A percentile compares a stretch with the other conserved stretches of the same genome.
These are phyloP conservation scores for Leishmania aethiopica DNA, from an alignment of 208 protist genomes.

Conservation along the genomic window DNA sequence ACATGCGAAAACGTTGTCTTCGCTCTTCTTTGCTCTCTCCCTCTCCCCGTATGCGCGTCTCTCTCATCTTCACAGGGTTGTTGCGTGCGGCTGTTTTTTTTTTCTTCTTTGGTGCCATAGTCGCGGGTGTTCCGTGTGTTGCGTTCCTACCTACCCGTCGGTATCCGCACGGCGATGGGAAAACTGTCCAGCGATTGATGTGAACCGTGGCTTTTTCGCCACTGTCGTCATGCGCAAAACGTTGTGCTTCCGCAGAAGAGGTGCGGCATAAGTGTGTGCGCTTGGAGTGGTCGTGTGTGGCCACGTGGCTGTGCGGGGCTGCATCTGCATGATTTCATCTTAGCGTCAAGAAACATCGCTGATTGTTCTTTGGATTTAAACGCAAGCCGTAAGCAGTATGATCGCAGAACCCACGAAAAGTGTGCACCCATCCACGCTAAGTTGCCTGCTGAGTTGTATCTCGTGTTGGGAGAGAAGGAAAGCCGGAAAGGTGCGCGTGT, in stretches of 20 bases:
- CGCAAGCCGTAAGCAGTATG: constrained; percentile 26
- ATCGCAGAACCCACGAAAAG: neutral
- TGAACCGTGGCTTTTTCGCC: neutral
- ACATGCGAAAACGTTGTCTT: neutral
- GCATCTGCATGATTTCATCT: constrained; percentile 5
- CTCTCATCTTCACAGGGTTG: neutral
- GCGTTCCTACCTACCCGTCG: neutral
- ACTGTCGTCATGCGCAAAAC: neutral
- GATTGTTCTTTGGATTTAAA: constrained; percentile 7
- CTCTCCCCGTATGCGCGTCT: neutral
- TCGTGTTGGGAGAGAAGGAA: neutral
- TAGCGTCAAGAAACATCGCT: constrained; percentile 16
- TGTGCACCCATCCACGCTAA: neutral
- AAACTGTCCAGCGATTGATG: neutral
- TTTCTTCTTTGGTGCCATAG: neutral
- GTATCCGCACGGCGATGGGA: neutral
- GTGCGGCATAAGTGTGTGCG: neutral
- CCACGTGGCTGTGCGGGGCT: neutral
- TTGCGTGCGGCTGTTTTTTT: neutral
- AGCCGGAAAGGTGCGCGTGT: neutral
- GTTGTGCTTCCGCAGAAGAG: neutral
- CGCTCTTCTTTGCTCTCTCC: neutral
- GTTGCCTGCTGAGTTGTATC: neutral
- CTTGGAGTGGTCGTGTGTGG: constrained; percentile 3
- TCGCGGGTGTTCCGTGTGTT: neutral